Evolutionary conservation across 2,329 filamentous ascomycete genomes (phyloP).

Genomic region (Akanthomyces muscarius): DNA sequence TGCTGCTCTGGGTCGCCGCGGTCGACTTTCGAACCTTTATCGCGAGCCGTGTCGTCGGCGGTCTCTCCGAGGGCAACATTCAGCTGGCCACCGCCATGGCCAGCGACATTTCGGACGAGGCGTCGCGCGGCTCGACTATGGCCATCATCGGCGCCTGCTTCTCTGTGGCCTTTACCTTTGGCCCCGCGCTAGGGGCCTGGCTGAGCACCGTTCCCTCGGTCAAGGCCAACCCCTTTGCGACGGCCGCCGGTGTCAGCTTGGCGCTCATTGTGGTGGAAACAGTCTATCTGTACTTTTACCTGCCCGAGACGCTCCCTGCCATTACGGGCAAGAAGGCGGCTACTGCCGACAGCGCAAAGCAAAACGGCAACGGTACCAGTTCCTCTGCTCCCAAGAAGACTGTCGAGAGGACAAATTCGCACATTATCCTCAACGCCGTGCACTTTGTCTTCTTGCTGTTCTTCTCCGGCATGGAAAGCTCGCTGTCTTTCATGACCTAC

Average conservation of each 20-base stretch:
- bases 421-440: conserved; percentile 73
- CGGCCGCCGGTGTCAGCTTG: conserved; percentile 83
- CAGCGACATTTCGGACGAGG: conserved; percentile 87
- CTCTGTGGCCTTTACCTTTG: conserved; percentile 94
- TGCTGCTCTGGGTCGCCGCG: conserved; percentile 89
- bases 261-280: conserved; percentile 84
- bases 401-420: conserved; percentile 70
- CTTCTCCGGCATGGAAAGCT: conserved; percentile 98
- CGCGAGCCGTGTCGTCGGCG: conserved; percentile 86
- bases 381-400: conserved; percentile 21
- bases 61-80: conserved; percentile 93
- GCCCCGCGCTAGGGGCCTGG: conserved; percentile 85
- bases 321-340: conserved; percentile 35
- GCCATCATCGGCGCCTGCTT: conserved; percentile 95
- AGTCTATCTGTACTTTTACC: conserved; percentile 73
- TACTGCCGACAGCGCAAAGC: conserved; percentile 21
- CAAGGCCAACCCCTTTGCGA: conserved; percentile 87
- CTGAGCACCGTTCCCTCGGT: conserved; percentile 74
- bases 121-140: conserved; percentile 85
- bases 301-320: conserved; percentile 81
- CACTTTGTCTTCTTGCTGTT: conserved; percentile 93
- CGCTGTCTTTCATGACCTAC: conserved; percentile 94
- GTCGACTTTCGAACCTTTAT: conserved; percentile 95
- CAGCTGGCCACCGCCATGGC: conserved; percentile 95
- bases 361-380: conserved; percentile 22